These are phyloP conservation scores for Exophiala spinifera DNA, from an alignment of 2,329 filamentous ascomycete species.

Conservation along the genomic window DNA sequence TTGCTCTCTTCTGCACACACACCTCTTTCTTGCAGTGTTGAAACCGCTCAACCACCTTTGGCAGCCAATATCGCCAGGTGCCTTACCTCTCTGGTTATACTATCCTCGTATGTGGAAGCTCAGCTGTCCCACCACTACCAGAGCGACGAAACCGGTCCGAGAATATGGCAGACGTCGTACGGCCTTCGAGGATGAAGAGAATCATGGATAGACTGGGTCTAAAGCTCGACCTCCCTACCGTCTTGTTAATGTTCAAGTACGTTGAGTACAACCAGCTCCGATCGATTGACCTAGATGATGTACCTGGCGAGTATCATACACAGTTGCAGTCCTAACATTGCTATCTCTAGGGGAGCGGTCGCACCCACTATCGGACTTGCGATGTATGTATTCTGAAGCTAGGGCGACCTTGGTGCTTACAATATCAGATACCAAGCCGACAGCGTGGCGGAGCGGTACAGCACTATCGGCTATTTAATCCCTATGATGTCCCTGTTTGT, in stretches of 20 bases:
- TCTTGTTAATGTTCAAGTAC: conserved; percentile 23
- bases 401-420: neutral
- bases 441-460: conserved; percentile 46
- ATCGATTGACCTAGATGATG: neutral
- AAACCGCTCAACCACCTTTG: neutral
- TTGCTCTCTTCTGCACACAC: neutral
- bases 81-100: neutral
- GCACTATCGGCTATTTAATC: conserved; percentile 56
- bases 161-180: conserved; percentile 7
- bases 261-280: neutral
- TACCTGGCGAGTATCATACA: neutral
- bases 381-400: conserved; percentile 9
- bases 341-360: conserved; percentile 11
- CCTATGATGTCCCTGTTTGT: conserved; percentile 64
- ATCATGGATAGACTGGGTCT: conserved; percentile 14
- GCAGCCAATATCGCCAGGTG: neutral
- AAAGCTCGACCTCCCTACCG: conserved; percentile 16
- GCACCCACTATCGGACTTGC: conserved; percentile 20
- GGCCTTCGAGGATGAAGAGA: conserved; percentile 11
- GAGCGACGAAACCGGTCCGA: neutral
- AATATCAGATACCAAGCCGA: conserved; percentile 48
- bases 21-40: neutral
- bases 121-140: no score
- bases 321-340: conserved; percentile 7
- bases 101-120: neutral